These are phyloP conservation scores for Dictyostelium firmibasis DNA, from an alignment of 78 protist genomes.

Conservation along the genomic window DNA sequence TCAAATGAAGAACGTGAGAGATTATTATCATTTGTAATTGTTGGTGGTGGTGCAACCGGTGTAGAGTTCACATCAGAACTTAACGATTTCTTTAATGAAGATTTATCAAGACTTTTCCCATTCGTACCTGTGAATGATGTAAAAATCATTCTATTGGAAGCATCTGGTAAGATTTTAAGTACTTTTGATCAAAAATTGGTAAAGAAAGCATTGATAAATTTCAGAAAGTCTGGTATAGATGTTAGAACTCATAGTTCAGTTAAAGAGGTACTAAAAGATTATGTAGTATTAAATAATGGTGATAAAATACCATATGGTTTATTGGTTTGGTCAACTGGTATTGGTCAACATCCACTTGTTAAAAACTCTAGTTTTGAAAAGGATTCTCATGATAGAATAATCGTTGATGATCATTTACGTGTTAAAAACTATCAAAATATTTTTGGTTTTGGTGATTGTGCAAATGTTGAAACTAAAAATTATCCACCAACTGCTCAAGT, in stretches of 20 bases:
- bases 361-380: background rate
- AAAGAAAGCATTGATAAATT: slow-evolving; percentile 32
- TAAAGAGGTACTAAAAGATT: slow-evolving; percentile 3
- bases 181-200: slow-evolving; percentile 52
- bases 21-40: slow-evolving; percentile 79
- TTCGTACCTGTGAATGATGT: slow-evolving; percentile 71
- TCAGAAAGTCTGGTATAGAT: slow-evolving; percentile 33
- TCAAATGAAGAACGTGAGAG: slow-evolving; percentile 49
- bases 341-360: slow-evolving; percentile 12
- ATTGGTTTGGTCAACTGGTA: slow-evolving; percentile 78
- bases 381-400: slow-evolving; percentile 50
- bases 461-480: background rate
- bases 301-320: slow-evolving; percentile 29
- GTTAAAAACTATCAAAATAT: slow-evolving; percentile 25
- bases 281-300: slow-evolving; percentile 7
- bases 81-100: slow-evolving; percentile 40
- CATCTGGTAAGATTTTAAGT: background rate
- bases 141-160: slow-evolving; percentile 70
- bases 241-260: slow-evolving; percentile 42
- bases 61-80: slow-evolving; percentile 16
- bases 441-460: slow-evolving; percentile 87
- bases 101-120: slow-evolving; percentile 40
- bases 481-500: slow-evolving; percentile 86
- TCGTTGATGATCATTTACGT: slow-evolving; percentile 28
- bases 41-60: slow-evolving; percentile 95